Evolutionary conservation across 805 yeast genomes (phyloP), one percentile per base, ranked within the genome.

Genomic region (Zygoascus biomembranicola): DNA sequence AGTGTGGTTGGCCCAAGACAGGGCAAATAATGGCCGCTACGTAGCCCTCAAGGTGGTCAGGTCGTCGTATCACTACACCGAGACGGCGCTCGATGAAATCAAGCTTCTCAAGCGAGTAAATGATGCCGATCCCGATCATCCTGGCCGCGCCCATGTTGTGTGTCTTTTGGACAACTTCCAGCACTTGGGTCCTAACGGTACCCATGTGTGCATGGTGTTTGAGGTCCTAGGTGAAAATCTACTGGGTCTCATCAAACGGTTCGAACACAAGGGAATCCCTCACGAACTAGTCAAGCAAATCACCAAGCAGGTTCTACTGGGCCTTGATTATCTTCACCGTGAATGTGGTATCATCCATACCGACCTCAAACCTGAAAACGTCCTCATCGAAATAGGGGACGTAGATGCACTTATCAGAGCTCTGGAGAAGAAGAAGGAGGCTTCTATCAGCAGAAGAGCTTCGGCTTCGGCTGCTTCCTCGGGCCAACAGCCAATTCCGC

Each of bases 41-140:
- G 98, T 94, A 20, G 99, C 99, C 1, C 78, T 94, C 77, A 94
- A 94, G 68, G 85, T 94, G 61, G 97, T 94, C 26, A 78, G 97
- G 57, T 84, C 95, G 61, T 96, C 97, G 14, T 79, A 80, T 52
- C 90, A 88, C 59, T 94, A 92, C 66, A 82, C 96, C 2, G 97
- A 87, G 63, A 90, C 98, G 0, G 98, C 99, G 0, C 71, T 86
- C 13, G 99, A 94, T 69, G 99, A 94, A 66, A 87, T 92, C 57
- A 83, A 87, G 64, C 70, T 94, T 45, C 74, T 94, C 52, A 79
- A 84, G 57, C 80, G 80, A 58, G 64, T 72, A 28, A 81, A 84
- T 41, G 77, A 80, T 20, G 82, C 82, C 10, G 85, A 81, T 66
- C 73, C 78, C 1, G 75, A 74, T 43, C 95, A 88, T 63, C 86